Base-by-base conservation (phyloP, 305 asterid species). In the Fraxinus ornus region DNA sequence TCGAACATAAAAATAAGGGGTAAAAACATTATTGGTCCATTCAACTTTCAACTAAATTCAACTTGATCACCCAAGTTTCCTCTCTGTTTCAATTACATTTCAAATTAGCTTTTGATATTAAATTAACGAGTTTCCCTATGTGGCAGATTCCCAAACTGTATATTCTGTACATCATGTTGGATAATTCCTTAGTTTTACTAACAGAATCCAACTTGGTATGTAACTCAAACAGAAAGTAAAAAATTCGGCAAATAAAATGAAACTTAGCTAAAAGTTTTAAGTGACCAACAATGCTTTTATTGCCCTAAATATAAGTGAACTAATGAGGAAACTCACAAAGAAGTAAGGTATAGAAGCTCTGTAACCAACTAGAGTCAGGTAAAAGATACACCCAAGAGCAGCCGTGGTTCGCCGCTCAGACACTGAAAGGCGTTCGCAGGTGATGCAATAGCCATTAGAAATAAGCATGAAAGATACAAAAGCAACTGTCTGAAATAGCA, bases 371-470 rank as follows among this genome's bases (percentile, higher is more conserved):
- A 93, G 97, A 75, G 97, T 90, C 90, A 91, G 85, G 91, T 94
- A 95, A 80, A 91, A 90, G 78, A 93, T 84, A 87, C 91, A 92
- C 37, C 90, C 94, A 44, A 93, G 89, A 55, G 86, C 84, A 33
- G 95, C 92, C 72, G 93, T 87, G 8, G 84, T 85, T 84, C 99
- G 92, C 17, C 97, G 90, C 81, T 94, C 97, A 2, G 89, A 79
- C 28, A 94, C 76, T 1, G 98, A 89, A 26, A 95, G 92, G n/a
- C 94, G 92, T 79, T 90, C 94, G 80, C 93, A 91, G 10, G 94
- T 94, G 88, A 94, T 95, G 86, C 96, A 91, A 77, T 94, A 95
- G 47, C 98, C 98, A 64, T 90, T 92, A 37, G 99, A 90, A 81
- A 95, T 90, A 80, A 95, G 93, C 83, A 93, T 83, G 86, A 95